These are phyloP conservation scores for Zygoascus sp. DNA, from an alignment of 1,139 yeast species.

Conservation along the genomic window DNA sequence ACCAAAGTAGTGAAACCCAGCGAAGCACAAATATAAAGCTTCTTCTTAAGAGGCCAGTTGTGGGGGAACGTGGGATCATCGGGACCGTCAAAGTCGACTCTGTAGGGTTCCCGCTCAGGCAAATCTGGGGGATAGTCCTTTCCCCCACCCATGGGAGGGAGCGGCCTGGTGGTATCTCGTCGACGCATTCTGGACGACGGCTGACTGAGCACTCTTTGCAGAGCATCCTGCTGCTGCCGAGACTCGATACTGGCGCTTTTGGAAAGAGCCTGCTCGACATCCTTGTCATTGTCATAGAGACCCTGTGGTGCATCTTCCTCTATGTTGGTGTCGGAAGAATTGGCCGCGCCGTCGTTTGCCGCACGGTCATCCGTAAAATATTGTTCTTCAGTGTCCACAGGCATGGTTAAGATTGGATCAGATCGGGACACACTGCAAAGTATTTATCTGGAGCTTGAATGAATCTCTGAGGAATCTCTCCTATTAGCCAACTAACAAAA, in stretches of 20 bases:
- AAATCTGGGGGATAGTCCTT: conserved; percentile 47
- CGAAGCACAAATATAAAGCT: conserved; percentile 33
- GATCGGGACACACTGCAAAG: too few species aligned
- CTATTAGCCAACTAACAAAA: too few species aligned
- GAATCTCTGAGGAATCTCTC: too few species aligned
- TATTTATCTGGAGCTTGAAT: too few species aligned
- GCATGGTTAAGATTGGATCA: neutral
- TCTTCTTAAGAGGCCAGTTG: conserved; percentile 42
- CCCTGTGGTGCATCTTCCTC: conserved; percentile 8
- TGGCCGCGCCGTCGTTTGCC: neutral
- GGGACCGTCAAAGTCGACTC: conserved; percentile 50
- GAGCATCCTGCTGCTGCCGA: conserved; percentile 15
- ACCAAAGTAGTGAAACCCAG: conserved; percentile 39
- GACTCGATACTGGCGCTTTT: conserved; percentile 11
- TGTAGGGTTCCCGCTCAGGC: conserved; percentile 44
- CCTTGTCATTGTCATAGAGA: conserved; percentile 5
- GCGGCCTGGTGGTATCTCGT: conserved; percentile 18
- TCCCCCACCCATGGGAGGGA: conserved; percentile 41
- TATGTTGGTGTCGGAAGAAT: neutral
- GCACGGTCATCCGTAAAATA: neutral
- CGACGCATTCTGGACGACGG: conserved; percentile 12
- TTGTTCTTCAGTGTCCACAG: neutral
- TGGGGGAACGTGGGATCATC: conserved; percentile 49
- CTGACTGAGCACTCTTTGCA: conserved; percentile 18
- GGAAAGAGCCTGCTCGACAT: neutral